Conservation (phyloP, 2,329 filamentous ascomycete genomes). For the Dactylellina leptospora region DNA sequence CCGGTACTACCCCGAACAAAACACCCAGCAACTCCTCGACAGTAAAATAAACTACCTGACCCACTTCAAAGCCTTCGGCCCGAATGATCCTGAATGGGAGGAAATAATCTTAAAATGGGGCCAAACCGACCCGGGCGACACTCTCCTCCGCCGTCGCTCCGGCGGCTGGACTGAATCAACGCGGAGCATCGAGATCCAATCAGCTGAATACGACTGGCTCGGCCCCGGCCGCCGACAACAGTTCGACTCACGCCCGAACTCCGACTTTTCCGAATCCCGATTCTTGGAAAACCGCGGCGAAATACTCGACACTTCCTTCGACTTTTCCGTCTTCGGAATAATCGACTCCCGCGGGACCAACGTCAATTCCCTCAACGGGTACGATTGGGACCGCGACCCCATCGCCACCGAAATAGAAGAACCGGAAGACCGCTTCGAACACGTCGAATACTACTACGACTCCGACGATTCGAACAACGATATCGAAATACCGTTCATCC, state of each 20-base stretch:
- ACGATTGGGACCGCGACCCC: not conserved
- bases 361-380: not conserved
- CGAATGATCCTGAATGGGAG: slow-evolving; percentile 1
- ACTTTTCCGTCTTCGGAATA: too few relatives aligned
- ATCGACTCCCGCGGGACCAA: too few relatives aligned
- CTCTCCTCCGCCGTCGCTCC: not conserved
- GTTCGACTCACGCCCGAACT: not conserved
- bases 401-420: not conserved
- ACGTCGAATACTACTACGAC: too few relatives aligned
- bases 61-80: slow-evolving; percentile 1
- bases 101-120: not conserved
- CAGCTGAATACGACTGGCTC: not conserved
- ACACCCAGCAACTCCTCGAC: not conserved
- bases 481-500: too few relatives aligned
- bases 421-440: too few relatives aligned
- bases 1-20: not conserved
- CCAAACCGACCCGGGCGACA: not conserved
- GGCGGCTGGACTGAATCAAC: not conserved
- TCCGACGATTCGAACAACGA: too few relatives aligned
- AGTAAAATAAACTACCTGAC: not conserved
- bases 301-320: too few relatives aligned
- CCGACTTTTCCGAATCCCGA: too few relatives aligned
- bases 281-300: too few relatives aligned
- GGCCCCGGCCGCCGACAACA: not conserved
- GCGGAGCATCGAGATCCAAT: not conserved